phyloP scores from a whole-genome alignment of 768 basidiomycete species.

The Kwoniella shandongensis region DNA sequence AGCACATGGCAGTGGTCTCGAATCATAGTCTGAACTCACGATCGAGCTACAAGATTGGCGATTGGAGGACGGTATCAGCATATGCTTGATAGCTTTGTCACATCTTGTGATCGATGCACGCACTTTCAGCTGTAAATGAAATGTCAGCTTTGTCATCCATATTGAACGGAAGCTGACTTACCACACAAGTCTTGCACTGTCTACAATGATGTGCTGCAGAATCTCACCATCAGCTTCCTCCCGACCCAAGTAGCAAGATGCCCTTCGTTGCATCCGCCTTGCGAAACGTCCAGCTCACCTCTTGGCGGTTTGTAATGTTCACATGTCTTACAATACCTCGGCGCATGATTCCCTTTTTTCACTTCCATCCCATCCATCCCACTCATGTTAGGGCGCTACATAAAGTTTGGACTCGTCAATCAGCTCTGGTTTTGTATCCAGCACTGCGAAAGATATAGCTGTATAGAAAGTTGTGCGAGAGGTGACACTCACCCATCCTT shows the following conservation, averaged over 20 bases:
- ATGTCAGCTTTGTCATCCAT: background rate
- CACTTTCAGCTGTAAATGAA: conserved; percentile 76
- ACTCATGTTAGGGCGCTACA: conserved; percentile 71
- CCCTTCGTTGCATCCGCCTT: background rate
- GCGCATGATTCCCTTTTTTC: conserved; percentile 78
- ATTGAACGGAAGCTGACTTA: conserved; percentile 13
- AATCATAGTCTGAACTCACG: conserved; percentile 20
- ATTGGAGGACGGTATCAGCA: background rate
- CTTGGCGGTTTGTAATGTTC: conserved; percentile 79
- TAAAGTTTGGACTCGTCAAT: background rate
- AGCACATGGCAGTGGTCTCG: background rate
- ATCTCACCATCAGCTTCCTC: no score
- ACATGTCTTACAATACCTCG: conserved; percentile 85
- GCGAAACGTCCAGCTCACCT: conserved; percentile 19
- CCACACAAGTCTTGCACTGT: conserved; percentile 72
- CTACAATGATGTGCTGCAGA: conserved; percentile 79
- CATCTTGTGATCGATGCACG: conserved; percentile 57
- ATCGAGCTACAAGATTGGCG: conserved; percentile 16
- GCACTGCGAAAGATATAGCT: no score
- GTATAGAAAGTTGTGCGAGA: no score
- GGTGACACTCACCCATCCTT: conserved; percentile 71
- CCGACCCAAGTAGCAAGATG: no score
- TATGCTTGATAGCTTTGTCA: background rate
- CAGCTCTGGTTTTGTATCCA: no score
- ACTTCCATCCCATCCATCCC: conserved; percentile 76